phyloP scores from a whole-genome alignment of 768 basidiomycete genomes.

The Peribolospora kevripleyi region DNA sequence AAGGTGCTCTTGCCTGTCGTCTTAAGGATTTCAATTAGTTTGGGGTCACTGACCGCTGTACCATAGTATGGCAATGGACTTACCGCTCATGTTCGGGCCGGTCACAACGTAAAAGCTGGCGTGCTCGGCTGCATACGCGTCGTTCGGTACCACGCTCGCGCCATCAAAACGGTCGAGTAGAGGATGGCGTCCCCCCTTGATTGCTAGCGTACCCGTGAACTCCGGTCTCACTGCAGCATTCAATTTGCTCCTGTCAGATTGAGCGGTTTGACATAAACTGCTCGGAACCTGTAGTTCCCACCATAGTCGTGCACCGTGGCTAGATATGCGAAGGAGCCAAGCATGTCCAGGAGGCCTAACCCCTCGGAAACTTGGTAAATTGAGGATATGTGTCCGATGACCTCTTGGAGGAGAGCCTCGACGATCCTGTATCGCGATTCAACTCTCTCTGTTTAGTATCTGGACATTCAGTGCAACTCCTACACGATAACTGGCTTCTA shows the following conservation, averaged over 20 bases:
- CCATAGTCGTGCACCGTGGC: not conserved
- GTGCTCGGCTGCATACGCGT: conserved; percentile 63
- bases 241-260: too few species aligned
- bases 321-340: conserved; percentile 56
- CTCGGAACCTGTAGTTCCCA: too few species aligned
- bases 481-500: too few species aligned
- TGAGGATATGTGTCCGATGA: conserved; percentile 46
- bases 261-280: too few species aligned
- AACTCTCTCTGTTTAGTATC: not conserved
- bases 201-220: conserved; percentile 36
- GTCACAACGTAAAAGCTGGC: conserved; percentile 64
- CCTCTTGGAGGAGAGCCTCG: conserved; percentile 43
- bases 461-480: not conserved
- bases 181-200: conserved; percentile 73
- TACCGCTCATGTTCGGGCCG: conserved; percentile 7
- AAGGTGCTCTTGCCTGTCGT: conserved; percentile 69
- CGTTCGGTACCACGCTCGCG: conserved; percentile 51
- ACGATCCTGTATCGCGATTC: conserved; percentile 34
- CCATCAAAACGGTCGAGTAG: conserved; percentile 47
- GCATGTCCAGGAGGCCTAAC: conserved; percentile 66
- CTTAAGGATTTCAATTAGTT: too few species aligned
- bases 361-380: conserved; percentile 82
- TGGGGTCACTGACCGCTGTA: too few species aligned
- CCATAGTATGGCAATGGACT: too few species aligned
- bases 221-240: not conserved